phyloP scores from a whole-genome alignment of 1,284 basidiomycete genomes.

The Ceratobasidium papillatum region DNA sequence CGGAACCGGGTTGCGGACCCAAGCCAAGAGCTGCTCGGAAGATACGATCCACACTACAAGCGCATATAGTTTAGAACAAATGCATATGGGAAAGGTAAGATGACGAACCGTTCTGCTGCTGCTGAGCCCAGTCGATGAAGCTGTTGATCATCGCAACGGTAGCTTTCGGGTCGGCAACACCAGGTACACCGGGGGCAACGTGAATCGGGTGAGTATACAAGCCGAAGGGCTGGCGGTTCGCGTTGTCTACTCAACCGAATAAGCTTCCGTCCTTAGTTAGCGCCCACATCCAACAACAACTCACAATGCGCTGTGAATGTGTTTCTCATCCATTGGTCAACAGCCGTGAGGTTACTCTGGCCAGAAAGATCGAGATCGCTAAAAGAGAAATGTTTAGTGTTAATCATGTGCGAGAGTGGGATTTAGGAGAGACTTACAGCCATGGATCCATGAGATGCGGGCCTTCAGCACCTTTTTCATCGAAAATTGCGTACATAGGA shows the following conservation, averaged over 20 bases:
- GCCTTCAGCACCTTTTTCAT: constrained; percentile 64
- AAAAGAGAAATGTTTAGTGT: constrained; percentile 9
- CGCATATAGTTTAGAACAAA: too few species aligned
- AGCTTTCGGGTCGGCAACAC: constrained; percentile 59
- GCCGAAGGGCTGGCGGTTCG: constrained; percentile 81
- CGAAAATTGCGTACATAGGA: constrained; percentile 82
- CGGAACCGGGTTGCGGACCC: constrained; percentile 76
- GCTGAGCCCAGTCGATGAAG: constrained; percentile 84
- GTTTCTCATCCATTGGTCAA: constrained; percentile 75
- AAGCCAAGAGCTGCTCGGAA: constrained; percentile 75
- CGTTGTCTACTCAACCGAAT: constrained; percentile 57
- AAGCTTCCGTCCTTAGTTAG: not conserved
- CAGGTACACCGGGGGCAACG: constrained; percentile 67
- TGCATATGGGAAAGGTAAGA: too few species aligned
- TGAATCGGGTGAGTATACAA: constrained; percentile 86
- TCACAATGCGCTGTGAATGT: constrained; percentile 75
- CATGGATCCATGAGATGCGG: constrained; percentile 84
- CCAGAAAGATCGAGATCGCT: constrained; percentile 51
- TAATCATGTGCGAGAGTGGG: constrained; percentile 3
- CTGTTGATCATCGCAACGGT: constrained; percentile 78
- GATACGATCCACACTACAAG: constrained; percentile 77
- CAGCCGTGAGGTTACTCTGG: constrained; percentile 64
- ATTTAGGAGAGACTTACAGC: constrained; percentile 63
- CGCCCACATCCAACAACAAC: constrained; percentile 5
- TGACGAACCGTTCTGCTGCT: constrained; percentile 68